Conservation (phyloP, 192 early-diverging fungal species). For the Borealophlyctis nickersoniae region DNA sequence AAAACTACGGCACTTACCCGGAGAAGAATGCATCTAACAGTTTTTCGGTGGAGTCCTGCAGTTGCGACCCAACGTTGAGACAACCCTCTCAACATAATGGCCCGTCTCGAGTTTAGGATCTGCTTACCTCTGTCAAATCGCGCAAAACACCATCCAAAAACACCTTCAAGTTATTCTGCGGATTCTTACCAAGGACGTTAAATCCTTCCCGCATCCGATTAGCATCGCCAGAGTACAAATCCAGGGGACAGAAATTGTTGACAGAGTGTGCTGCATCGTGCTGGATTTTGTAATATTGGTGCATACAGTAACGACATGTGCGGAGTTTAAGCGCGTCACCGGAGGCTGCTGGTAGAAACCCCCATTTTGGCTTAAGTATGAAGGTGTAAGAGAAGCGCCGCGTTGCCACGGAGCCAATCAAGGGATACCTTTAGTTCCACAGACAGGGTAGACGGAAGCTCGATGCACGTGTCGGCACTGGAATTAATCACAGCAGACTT, state of each 20-base stretch:
- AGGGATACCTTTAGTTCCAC: slow-evolving; percentile 20
- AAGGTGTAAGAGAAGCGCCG: neutral
- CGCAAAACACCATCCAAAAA: slow-evolving; percentile 42
- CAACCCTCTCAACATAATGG: neutral
- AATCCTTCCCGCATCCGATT: slow-evolving; percentile 37
- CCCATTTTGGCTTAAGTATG: slow-evolving; percentile 65
- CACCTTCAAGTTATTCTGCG: slow-evolving; percentile 56
- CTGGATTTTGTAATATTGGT: slow-evolving; percentile 56
- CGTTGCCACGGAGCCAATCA: neutral
- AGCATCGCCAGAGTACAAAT: slow-evolving; percentile 52
- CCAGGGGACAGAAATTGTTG: slow-evolving; percentile 66
- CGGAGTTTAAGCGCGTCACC: slow-evolving; percentile 50
- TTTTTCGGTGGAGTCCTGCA: neutral
- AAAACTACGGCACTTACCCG: neutral
- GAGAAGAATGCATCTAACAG: neutral
- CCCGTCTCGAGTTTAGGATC: neutral
- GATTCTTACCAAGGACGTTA: slow-evolving; percentile 31
- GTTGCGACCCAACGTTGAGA: neutral
- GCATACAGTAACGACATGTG: slow-evolving; percentile 77
- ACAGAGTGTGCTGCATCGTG: slow-evolving; percentile 15
- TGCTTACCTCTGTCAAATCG: neutral
- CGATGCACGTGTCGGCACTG: too few species aligned
- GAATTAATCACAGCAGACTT: neutral
- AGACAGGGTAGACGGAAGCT: too few species aligned
- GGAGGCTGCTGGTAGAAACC: slow-evolving; percentile 54